A percentile compares a stretch with the other conserved stretches of the same genome.
Conservation (phyloP, 1,284 basidiomycete genomes). For the Fomitopsis betulina region DNA sequence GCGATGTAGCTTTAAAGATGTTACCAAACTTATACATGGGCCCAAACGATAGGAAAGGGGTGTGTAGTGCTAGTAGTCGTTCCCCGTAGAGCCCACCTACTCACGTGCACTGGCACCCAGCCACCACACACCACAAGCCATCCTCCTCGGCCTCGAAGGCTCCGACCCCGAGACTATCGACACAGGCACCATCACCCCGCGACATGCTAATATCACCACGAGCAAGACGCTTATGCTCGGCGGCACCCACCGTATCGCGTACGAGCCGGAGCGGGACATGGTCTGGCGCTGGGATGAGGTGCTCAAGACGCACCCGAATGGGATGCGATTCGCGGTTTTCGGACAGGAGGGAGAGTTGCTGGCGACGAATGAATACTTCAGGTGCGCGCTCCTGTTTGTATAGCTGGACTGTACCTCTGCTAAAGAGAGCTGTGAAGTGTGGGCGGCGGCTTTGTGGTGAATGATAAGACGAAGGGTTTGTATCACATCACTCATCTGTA, state of each 20-base stretch:
- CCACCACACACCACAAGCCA: constrained; percentile 92
- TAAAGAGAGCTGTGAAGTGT: constrained; percentile 43
- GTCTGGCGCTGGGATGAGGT: constrained; percentile 87
- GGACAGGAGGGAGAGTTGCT: constrained; percentile 78
- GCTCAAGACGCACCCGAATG: constrained; percentile 81
- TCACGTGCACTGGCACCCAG: constrained; percentile 34
- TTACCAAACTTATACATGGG: constrained; percentile 1
- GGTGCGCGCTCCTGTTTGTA: constrained; percentile 29
- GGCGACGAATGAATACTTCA: constrained; percentile 94
- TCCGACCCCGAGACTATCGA: constrained; percentile 86
- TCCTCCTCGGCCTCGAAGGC: constrained; percentile 87
- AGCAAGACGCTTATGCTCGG: constrained; percentile 66
- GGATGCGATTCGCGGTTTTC: constrained; percentile 90
- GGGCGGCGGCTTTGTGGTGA: constrained; percentile 89
- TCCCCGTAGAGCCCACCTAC: not conserved
- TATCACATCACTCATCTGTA: not conserved
- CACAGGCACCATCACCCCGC: constrained; percentile 69
- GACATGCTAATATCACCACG: constrained; percentile 68
- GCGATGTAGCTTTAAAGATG: constrained; percentile 12
- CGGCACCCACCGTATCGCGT: constrained; percentile 72
- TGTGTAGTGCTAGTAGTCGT: constrained; percentile 25
- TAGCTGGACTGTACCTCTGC: not conserved
- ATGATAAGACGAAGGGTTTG: constrained; percentile 80
- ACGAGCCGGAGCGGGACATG: constrained; percentile 88
- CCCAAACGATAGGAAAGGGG: constrained; percentile 67